A percentile compares a stretch with the other conserved stretches of the same genome.
These are phyloP conservation scores for Anethum foeniculum DNA, from an alignment of 140 eudicot genomes.

Conservation along the genomic window DNA sequence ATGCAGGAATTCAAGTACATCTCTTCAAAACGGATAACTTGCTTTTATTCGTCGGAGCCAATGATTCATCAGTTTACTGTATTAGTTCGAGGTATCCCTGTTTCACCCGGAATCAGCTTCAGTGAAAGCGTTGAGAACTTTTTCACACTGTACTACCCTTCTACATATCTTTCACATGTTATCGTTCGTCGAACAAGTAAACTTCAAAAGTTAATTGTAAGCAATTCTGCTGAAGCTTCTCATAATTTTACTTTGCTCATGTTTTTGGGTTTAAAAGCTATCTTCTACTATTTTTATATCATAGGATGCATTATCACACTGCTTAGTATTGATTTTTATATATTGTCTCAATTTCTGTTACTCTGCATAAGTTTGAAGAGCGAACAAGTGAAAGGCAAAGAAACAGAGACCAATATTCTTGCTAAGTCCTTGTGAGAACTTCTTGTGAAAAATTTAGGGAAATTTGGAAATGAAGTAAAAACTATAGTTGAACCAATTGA, in stretches of 20 bases:
- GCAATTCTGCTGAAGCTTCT: slow-evolving; percentile 25
- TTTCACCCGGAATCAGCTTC: slow-evolving; percentile 44
- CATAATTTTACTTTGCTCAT: neutral
- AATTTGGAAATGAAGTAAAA: neutral
- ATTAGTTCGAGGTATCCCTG: slow-evolving; percentile 77
- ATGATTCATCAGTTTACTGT: slow-evolving; percentile 66
- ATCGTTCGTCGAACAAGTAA: slow-evolving; percentile 69
- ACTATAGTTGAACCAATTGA: neutral
- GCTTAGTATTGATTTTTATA: neutral
- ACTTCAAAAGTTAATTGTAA: slow-evolving; percentile 58
- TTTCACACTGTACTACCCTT: slow-evolving; percentile 73
- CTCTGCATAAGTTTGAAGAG: neutral
- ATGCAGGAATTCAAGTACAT: slow-evolving; percentile 72
- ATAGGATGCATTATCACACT: neutral
- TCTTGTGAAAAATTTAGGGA: neutral
- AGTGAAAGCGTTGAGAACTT: slow-evolving; percentile 67
- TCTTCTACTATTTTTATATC: neutral
- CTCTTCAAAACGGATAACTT: slow-evolving; percentile 58
- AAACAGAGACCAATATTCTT: neutral
- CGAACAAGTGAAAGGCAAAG: neutral
- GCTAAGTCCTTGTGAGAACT: neutral
- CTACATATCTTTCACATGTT: slow-evolving; percentile 66
- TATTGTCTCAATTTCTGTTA: neutral
- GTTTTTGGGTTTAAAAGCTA: neutral
- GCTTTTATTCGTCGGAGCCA: slow-evolving; percentile 62